These are phyloP conservation scores for Candida jianshihensis DNA, from an alignment of 805 yeast species.

Conservation along the genomic window DNA sequence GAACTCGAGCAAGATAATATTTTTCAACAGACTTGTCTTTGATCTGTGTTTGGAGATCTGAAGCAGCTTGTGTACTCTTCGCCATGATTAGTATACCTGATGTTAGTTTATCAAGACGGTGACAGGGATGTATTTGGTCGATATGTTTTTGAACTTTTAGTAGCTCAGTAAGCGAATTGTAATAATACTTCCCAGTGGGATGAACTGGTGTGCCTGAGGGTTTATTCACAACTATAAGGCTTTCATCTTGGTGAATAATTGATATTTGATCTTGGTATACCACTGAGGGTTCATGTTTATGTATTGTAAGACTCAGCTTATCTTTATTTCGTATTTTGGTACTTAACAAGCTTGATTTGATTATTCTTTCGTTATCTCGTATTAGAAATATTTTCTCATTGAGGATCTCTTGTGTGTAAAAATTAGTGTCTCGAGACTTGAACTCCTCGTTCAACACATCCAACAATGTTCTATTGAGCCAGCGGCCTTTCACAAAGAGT, in stretches of 20 bases:
- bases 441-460: slow-evolving; percentile 18
- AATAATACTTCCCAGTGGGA: slow-evolving; percentile 83
- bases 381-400: not conserved
- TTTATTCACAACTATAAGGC: slow-evolving; percentile 77
- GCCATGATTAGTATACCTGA: slow-evolving; percentile 79
- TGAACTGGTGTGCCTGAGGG: slow-evolving; percentile 95
- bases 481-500: slow-evolving; percentile 18
- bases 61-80: slow-evolving; percentile 4
- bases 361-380: not conserved
- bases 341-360: not conserved
- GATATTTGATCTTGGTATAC: slow-evolving; percentile 18
- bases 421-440: slow-evolving; percentile 8
- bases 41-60: slow-evolving; percentile 45
- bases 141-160: slow-evolving; percentile 57
- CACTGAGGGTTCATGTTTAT: slow-evolving; percentile 70
- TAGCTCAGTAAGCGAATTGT: slow-evolving; percentile 72
- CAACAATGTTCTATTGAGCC: slow-evolving; percentile 15
- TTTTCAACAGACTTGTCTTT: slow-evolving; percentile 68
- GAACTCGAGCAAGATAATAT: slow-evolving; percentile 80
- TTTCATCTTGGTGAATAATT: slow-evolving; percentile 46
- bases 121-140: slow-evolving; percentile 42
- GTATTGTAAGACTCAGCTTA: slow-evolving; percentile 29
- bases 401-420: slow-evolving; percentile 4
- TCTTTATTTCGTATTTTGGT: slow-evolving; percentile 22
- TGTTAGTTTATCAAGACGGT: slow-evolving; percentile 83